Conservation (phyloP, 2,329 filamentous ascomycete genomes). For the Diplodia corticola region DNA sequence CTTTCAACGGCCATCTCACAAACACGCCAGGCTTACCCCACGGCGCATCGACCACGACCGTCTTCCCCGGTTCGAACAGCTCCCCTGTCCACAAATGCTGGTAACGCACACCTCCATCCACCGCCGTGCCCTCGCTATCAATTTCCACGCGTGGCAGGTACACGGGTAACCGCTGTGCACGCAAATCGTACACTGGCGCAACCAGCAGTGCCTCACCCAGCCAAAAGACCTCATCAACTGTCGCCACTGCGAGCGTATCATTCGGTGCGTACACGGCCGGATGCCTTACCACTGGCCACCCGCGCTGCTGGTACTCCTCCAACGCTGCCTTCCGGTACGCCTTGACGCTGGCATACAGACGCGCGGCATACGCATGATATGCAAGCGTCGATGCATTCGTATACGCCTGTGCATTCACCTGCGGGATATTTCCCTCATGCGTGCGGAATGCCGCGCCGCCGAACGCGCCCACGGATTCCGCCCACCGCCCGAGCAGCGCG, state of each 20-base stretch:
- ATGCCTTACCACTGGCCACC: conserved; percentile 33
- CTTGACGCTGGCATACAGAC: conserved; percentile 38
- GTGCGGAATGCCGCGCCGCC: conserved; percentile 38
- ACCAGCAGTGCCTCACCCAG: conserved; percentile 32
- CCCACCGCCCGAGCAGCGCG: conserved; percentile 41
- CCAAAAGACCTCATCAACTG: conserved; percentile 34
- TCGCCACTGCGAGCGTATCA: conserved; percentile 28
- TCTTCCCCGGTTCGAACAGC: conserved; percentile 29
- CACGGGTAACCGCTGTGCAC: conserved; percentile 27
- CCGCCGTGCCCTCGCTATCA: conserved; percentile 16
- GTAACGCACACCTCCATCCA: conserved; percentile 23
- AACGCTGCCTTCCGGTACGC: conserved; percentile 36
- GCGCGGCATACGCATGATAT: conserved; percentile 40
- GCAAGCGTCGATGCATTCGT: conserved; percentile 36
- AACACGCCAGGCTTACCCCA: conserved; percentile 34
- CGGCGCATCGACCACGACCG: conserved; percentile 29
- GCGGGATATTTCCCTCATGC: conserved; percentile 42
- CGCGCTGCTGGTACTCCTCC: conserved; percentile 29
- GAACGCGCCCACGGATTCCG: conserved; percentile 37
- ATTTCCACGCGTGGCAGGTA: conserved; percentile 29
- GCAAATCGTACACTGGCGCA: conserved; percentile 32
- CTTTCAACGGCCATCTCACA: conserved; percentile 27
- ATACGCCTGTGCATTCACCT: conserved; percentile 42
- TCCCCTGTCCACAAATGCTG: conserved; percentile 31
- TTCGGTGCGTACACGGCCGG: conserved; percentile 31